Base-by-base conservation (phyloP, 106 monocot genomes). In the Apostasia shenzhenica region DNA sequence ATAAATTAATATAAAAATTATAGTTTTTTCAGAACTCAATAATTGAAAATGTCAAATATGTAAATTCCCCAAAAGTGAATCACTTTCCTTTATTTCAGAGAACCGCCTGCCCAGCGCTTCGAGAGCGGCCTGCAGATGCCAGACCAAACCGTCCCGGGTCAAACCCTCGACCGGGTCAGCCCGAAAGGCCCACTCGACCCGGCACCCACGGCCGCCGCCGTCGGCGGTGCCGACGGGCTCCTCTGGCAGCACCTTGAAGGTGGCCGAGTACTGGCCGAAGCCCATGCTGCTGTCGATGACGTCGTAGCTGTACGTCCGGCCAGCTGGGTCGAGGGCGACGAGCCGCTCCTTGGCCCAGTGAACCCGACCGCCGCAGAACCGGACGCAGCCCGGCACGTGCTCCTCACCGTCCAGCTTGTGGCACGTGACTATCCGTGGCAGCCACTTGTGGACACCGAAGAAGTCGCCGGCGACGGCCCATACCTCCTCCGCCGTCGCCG, bases 331-430 rank as follows among this genome's bases (percentile, higher is more conserved):
- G 54, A 71, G 47, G 4, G n/a, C 58, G 1, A 71, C 41, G 5
- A 81, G 66, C 40, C 67, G 63, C 71, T 81, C 80, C 66, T 75
- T 81, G 40, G 61, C 66, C 80, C 80, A 80, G n/a, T 37, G 14
- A 7, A 14, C 14, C 47, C 14, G 6, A 14, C 42, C 38, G 1
- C 49, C 14, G 58, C 69, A 68, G 76, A 56, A 57, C 11, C 72
- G 60, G 47, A 81, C 62, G 78, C 78, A 72, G 37, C 78, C 73
- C 4, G 59, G 72, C 1, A 1, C 38, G 66, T 50, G 55, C 13
- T 69, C 75, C n/a, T 40, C 67, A 41, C 77, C 72, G 5, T 72
- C 76, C 10, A 59, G 2, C 53, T 43, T 75, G 50, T 9, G 59
- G 47, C 77, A 73, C 39, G 67, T 39, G 61, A 59, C 62, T 37